Evolutionary conservation across 2,329 filamentous ascomycete genomes (phyloP).

Genomic region (Fusarium albosuccineum): DNA sequence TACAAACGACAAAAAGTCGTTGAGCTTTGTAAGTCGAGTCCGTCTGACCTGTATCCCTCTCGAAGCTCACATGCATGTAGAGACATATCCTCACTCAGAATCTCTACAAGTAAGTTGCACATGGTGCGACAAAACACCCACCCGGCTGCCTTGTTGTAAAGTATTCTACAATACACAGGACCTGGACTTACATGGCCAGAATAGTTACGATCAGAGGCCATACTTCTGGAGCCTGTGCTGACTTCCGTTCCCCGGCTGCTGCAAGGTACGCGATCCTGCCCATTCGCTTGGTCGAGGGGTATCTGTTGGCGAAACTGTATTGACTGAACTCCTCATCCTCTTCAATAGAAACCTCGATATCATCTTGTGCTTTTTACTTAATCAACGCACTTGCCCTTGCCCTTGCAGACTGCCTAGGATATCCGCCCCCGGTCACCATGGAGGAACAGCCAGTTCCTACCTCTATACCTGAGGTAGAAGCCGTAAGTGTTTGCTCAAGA

Average conservation of each 20-base stretch:
- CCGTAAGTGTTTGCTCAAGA: slow-evolving; percentile 19
- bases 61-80: background rate
- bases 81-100: background rate
- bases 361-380: too few relatives aligned
- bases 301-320: background rate
- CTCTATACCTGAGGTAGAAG: slow-evolving; percentile 37
- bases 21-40: background rate
- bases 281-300: background rate
- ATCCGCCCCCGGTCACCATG: slow-evolving; percentile 21
- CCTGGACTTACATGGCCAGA: background rate
- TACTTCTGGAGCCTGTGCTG: background rate
- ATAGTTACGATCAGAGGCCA: background rate
- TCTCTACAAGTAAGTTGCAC: background rate
- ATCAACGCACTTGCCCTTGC: background rate
- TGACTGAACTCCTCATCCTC: background rate
- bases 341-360: background rate
- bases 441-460: slow-evolving; percentile 32
- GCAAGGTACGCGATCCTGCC: background rate
- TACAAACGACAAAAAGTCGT: background rate
- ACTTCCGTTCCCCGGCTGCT: background rate
- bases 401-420: background rate
- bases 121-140: background rate
- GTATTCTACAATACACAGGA: background rate
- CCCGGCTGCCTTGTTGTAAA: background rate
- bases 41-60: background rate